Base-by-base conservation (phyloP, 805 yeast species). In the Metschnikowia kunwiensis region DNA sequence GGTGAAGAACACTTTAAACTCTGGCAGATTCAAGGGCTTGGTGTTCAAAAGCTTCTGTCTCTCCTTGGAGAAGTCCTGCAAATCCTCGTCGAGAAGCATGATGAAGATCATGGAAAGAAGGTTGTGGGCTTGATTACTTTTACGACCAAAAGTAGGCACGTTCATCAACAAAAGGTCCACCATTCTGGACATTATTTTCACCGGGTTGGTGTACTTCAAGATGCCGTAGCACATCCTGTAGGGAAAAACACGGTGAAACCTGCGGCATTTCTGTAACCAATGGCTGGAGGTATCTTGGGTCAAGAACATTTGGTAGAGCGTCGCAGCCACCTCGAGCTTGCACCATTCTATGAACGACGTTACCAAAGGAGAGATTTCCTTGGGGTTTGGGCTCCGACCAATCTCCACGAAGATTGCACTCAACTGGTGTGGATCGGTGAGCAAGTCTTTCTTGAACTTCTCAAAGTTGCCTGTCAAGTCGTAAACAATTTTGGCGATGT, bases 201-300 rank as follows among this genome's bases (percentile, higher is more conserved):
- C 77, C 2, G 98, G 97, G 53, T 91, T 91, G 0, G 97, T 86
- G 42, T 82, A 78, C 52, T 79, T 74, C 53, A 93, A 60, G 15
- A 91, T 82, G 14, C 86, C 85, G 27, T 80, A 80, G 58, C 89
- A 76, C 23, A 91, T 55, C 1, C 74, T 63, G 57, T 91, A 93
- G 0, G 97, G 98, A 63, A 91, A 77, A 41, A 86, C 53, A 21
- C 71, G 63, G 61, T 91, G 96, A 25, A 93, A 62, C 39, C 81
- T 75, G 45, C 78, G 77, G 21, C 84, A 64, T 53, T 86, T 87
- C 9, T 74, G 70, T 49, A 82, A 80, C 49, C 85, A 66, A 49
- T 86, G 96, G 42, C 79, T 77, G 1, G 95, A 80, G 43, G 78
- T 77, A 55, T 91, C 97, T 35, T 77, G 81, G 1, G 91, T 93